A percentile compares a stretch with the other conserved stretches of the same genome.
These are phyloP conservation scores for Periconia sp. DNA, from an alignment of 2,329 filamentous ascomycete genomes.

Conservation along the genomic window DNA sequence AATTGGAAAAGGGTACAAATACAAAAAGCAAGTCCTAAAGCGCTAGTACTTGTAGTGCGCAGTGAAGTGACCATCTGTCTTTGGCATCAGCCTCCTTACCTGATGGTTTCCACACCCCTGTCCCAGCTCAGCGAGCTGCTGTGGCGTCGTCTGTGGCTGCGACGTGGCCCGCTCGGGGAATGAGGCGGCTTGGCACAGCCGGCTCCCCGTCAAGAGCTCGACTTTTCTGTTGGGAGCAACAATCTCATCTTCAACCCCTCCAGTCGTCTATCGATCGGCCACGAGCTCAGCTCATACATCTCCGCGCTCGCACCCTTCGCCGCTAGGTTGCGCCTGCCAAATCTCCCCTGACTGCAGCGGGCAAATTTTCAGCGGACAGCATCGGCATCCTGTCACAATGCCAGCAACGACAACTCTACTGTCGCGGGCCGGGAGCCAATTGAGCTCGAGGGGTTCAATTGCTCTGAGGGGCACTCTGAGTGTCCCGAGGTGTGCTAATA, in stretches of 20 bases:
- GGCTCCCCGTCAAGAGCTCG: slow-evolving; percentile 27
- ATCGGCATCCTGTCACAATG: slow-evolving; percentile 55
- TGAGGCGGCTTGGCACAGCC: no score
- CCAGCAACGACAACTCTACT: slow-evolving; percentile 57
- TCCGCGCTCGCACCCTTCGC: slow-evolving; percentile 28
- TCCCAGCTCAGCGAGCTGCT: slow-evolving; percentile 11
- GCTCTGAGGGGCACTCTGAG: slow-evolving; percentile 54
- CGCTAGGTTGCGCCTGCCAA: slow-evolving; percentile 37
- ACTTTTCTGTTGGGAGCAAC: slow-evolving; percentile 43
- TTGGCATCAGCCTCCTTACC: slow-evolving; percentile 33
- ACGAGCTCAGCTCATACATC: slow-evolving; percentile 24
- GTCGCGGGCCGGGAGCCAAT: slow-evolving; percentile 52
- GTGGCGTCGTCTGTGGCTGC: slow-evolving; percentile 12
- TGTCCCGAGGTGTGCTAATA: slow-evolving; percentile 43
- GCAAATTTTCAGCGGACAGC: slow-evolving; percentile 31
- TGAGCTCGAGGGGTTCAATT: slow-evolving; percentile 47
- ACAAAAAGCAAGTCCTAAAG: neutral
- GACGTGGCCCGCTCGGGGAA: slow-evolving; percentile 4
- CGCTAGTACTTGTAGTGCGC: neutral
- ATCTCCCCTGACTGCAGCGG: slow-evolving; percentile 23
- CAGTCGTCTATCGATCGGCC: slow-evolving; percentile 18
- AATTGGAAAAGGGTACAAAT: neutral
- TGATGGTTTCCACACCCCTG: slow-evolving; percentile 26
- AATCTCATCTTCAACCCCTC: slow-evolving; percentile 24
- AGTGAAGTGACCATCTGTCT: slow-evolving; percentile 33